A percentile compares a stretch with the other conserved stretches of the same genome.
These are phyloP conservation scores for Paxillus involutus DNA, from an alignment of 768 basidiomycete genomes.

Conservation along the genomic window DNA sequence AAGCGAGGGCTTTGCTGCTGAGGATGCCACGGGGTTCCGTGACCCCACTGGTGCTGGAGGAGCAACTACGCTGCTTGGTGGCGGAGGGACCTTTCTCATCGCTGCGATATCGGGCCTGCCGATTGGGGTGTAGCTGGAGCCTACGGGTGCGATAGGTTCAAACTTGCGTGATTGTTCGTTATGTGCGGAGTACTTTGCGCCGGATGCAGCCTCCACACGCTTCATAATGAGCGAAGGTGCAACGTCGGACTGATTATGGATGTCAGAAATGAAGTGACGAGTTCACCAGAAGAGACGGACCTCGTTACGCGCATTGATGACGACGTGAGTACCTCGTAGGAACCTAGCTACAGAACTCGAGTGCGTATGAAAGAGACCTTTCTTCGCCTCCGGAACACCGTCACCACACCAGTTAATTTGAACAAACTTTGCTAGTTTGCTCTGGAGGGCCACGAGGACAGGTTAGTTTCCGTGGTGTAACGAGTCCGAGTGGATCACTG, in stretches of 20 bases:
- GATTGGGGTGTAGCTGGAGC: conserved; percentile 73
- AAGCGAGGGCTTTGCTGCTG: conserved; percentile 29
- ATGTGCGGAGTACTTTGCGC: conserved; percentile 87
- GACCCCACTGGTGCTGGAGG: conserved; percentile 24
- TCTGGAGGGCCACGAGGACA: conserved; percentile 41
- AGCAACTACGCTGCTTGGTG: conserved; percentile 28
- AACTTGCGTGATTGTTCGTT: conserved; percentile 70
- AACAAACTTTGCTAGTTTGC: conserved; percentile 84
- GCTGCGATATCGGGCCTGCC: conserved; percentile 71
- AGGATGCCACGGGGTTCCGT: conserved; percentile 11
- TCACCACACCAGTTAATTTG: conserved; percentile 98
- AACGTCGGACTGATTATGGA: conserved; percentile 67
- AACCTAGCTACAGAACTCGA: conserved; percentile 77
- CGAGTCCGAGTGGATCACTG: conserved; percentile 20
- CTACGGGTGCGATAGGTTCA: conserved; percentile 82
- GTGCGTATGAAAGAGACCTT: conserved; percentile 91
- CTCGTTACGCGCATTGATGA: conserved; percentile 85
- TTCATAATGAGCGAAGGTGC: conserved; percentile 77
- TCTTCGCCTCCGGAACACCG: conserved; percentile 89
- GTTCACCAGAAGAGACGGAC: conserved; percentile 38
- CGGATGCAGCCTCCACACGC: conserved; percentile 84
- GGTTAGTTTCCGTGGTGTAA: neutral
- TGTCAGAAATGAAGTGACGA: neutral
- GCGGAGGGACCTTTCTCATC: conserved; percentile 47
- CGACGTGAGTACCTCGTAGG: conserved; percentile 82